Evolutionary conservation across 1,284 basidiomycete species (phyloP).

Genomic region (Ceratobasidium sp.): DNA sequence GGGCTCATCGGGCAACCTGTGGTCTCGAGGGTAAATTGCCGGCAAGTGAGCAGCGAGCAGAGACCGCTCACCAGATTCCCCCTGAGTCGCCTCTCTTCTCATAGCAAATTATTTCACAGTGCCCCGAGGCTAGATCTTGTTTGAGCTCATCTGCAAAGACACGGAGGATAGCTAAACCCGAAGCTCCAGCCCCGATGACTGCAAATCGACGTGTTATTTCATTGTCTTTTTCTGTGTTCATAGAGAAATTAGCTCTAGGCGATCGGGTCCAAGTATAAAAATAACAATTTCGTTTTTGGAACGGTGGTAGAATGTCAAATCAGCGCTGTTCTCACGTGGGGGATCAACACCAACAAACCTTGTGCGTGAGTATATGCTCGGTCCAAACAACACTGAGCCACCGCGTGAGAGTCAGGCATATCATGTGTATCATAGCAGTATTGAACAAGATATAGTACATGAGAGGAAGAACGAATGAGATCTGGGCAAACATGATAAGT

Average conservation of each 20-base stretch:
- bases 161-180: conserved; percentile 15
- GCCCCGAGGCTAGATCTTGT: conserved; percentile 13
- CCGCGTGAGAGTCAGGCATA: neutral
- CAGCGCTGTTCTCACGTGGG: neutral
- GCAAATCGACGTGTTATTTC: conserved; percentile 3
- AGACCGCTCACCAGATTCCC: conserved; percentile 25
- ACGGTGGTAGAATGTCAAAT: neutral
- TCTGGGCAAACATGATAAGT: conserved; percentile 33
- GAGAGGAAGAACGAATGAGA: too few species aligned
- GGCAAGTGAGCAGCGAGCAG: neutral
- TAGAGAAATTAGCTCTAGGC: neutral
- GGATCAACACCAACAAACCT: neutral
- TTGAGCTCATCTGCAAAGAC: conserved; percentile 24
- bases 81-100: conserved; percentile 27
- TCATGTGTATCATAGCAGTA: neutral
- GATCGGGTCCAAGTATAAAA: neutral
- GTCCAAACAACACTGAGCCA: neutral
- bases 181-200: conserved; percentile 27
- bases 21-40: neutral
- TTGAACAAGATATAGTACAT: too few species aligned
- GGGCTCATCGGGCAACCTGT: conserved; percentile 16
- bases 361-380: conserved; percentile 3
- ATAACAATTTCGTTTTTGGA: neutral
- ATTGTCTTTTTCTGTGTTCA: too few species aligned
- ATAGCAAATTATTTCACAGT: conserved; percentile 25